A percentile compares a stretch with the other conserved stretches of the same genome.
These are phyloP conservation scores for Talaromyces sp. DNA, from an alignment of 2,329 filamentous ascomycete species.

Conservation along the genomic window DNA sequence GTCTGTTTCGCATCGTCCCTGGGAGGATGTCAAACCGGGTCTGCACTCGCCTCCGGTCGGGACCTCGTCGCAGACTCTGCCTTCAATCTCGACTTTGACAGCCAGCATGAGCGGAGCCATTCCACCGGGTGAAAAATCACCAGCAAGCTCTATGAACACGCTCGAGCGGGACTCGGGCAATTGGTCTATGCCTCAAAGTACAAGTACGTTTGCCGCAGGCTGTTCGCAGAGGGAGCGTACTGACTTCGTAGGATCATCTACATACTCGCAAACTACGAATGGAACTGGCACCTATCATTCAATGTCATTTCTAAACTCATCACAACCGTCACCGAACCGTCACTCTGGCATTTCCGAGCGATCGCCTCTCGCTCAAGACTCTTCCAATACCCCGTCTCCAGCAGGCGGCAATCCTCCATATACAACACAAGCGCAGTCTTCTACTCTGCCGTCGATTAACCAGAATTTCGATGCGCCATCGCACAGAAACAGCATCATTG, in stretches of 20 bases:
- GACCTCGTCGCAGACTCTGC: slow-evolving; percentile 41
- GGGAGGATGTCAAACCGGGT: slow-evolving; percentile 38
- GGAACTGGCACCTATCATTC: slow-evolving; percentile 44
- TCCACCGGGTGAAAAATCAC: slow-evolving; percentile 40
- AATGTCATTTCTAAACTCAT: slow-evolving; percentile 42
- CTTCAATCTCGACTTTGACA: slow-evolving; percentile 48
- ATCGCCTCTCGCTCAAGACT: slow-evolving; percentile 42
- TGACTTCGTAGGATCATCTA: slow-evolving; percentile 43
- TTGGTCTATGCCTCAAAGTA: slow-evolving; percentile 58
- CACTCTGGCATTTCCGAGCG: slow-evolving; percentile 36
- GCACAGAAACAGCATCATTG: slow-evolving; percentile 40
- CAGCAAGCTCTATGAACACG: slow-evolving; percentile 42
- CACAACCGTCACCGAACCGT: slow-evolving; percentile 45
- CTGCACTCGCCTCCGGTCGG: slow-evolving; percentile 32
- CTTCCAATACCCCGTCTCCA: slow-evolving; percentile 36
- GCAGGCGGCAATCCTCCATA: slow-evolving; percentile 37
- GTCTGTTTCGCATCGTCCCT: slow-evolving; percentile 42
- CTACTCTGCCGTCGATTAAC: slow-evolving; percentile 56
- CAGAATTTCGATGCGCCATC: slow-evolving; percentile 54
- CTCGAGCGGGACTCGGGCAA: slow-evolving; percentile 57
- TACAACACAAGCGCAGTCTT: slow-evolving; percentile 35
- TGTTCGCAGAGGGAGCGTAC: slow-evolving; percentile 17
- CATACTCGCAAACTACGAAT: slow-evolving; percentile 47
- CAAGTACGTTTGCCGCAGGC: slow-evolving; percentile 42
- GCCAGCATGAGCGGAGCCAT: slow-evolving; percentile 37